Conservation (phyloP, 2,329 filamentous ascomycete species). For the Clonostachys rosea region DNA sequence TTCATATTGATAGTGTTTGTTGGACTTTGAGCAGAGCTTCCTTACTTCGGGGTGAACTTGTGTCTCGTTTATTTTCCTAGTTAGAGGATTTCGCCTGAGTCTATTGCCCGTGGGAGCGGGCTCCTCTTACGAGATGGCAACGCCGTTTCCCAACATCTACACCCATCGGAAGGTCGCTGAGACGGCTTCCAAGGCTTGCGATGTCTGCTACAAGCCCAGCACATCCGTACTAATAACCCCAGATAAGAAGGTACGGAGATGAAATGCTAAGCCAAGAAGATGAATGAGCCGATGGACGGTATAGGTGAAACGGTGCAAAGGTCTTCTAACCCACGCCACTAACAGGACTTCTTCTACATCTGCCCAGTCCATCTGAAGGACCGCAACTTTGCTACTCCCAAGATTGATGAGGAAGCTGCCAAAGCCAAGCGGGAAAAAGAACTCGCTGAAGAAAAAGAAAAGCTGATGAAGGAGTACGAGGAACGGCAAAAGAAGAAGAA, state of each 20-base stretch:
- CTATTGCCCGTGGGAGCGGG: no score
- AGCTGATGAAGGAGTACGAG: constrained; percentile 72
- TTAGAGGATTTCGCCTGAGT: no score
- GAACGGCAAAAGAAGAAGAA: constrained; percentile 65
- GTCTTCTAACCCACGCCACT: no score
- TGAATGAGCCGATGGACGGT: no score
- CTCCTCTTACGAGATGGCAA: constrained; percentile 27
- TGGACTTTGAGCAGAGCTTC: no score
- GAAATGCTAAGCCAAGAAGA: neutral
- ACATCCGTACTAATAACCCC: constrained; percentile 84
- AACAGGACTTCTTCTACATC: constrained; percentile 82
- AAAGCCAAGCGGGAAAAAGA: constrained; percentile 59
- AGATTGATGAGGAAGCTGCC: constrained; percentile 63
- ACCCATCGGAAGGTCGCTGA: constrained; percentile 84
- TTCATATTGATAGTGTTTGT: no score
- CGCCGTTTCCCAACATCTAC: constrained; percentile 69
- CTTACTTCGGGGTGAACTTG: no score
- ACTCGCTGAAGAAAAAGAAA: constrained; percentile 58
- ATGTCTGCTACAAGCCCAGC: constrained; percentile 87
- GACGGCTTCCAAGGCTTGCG: constrained; percentile 76
- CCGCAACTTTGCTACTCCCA: constrained; percentile 71
- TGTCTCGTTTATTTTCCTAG: no score
- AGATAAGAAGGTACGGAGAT: constrained; percentile 71
- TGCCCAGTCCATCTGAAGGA: constrained; percentile 83
- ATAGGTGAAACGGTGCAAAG: no score